Conservation (phyloP, 192 early-diverging fungal genomes). For the Gorgonomyces haynaldii region DNA sequence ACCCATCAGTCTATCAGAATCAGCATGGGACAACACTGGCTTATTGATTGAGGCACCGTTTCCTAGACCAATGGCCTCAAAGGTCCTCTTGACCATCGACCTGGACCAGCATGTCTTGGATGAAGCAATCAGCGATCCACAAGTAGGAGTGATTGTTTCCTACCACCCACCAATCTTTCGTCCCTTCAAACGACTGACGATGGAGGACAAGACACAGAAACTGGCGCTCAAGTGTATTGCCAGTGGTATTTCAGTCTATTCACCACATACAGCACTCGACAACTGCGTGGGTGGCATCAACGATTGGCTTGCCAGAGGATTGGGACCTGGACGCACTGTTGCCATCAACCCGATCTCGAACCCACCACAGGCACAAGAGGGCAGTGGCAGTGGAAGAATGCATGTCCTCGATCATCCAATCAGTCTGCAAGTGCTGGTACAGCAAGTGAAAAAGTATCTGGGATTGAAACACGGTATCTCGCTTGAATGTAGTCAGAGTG, state of each 20-base stretch:
- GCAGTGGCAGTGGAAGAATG: slow-evolving; percentile 49
- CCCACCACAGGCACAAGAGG: slow-evolving; percentile 49
- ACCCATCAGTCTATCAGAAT: slow-evolving; percentile 67
- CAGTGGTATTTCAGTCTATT: slow-evolving; percentile 68
- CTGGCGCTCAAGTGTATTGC: slow-evolving; percentile 73
- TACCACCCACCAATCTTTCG: slow-evolving; percentile 89
- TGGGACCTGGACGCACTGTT: not conserved
- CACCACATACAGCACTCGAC: slow-evolving; percentile 86
- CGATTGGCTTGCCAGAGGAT: slow-evolving; percentile 62
- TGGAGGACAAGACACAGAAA: slow-evolving; percentile 65
- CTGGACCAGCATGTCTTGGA: slow-evolving; percentile 65
- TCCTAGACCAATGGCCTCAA: slow-evolving; percentile 53
- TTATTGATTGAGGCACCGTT: slow-evolving; percentile 75
- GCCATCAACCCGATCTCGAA: slow-evolving; percentile 27
- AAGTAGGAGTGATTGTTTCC: slow-evolving; percentile 68
- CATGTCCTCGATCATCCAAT: slow-evolving; percentile 44
- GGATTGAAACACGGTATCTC: slow-evolving; percentile 54
- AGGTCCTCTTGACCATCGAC: slow-evolving; percentile 87
- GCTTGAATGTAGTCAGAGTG: too few species aligned
- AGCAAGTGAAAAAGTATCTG: slow-evolving; percentile 51
- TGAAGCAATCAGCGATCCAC: slow-evolving; percentile 57
- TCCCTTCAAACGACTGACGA: slow-evolving; percentile 62
- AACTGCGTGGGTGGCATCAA: slow-evolving; percentile 70
- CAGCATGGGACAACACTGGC: slow-evolving; percentile 91
- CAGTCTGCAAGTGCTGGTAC: slow-evolving; percentile 38